Evolutionary conservation across 2,329 filamentous ascomycete species (phyloP), one percentile per base, ranked within the genome.

Genomic region (Colletotrichum lupini): DNA sequence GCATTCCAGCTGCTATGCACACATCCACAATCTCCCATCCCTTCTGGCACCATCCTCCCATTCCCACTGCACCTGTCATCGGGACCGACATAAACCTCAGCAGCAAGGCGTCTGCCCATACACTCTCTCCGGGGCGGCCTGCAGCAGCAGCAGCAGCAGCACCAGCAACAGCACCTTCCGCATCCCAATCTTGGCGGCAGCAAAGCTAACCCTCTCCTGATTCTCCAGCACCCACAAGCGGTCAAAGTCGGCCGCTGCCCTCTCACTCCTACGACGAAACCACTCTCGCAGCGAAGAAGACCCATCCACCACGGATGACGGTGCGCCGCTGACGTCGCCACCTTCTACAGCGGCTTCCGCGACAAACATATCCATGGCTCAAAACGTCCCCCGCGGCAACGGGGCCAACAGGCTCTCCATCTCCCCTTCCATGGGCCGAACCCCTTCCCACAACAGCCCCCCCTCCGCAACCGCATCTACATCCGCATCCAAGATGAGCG

Each of bases 201-300:
- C 19, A 22, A 52, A 35, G 60, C 63, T 66, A 64, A 73, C 60
- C 32, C 69, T 74, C 68, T 74, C 68, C 60, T 73, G 72, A 66
- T 57, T 63, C 53, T 63, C 53, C 74, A 84, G 81, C 75, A 78
- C 79, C 75, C 88, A 89, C 78, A 88, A 86, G 82, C 87, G 86
- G 74, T 88, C 89, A 69, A 91, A 87, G 80, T 90, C 85, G 64
- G 77, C 86, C 53, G 84, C 84, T 63, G 85, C 87, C 59, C 81
- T 90, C 76, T 84, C 88, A 80, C 79, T 92, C 79, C 81, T 92
- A 80, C 84, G 88, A 74, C 86, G 88, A 75, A 88, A 84, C 77
- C 86, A 88, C 67, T 82, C 81, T 75, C 83, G 84, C 75, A 84
- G 85, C 77, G 85, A 88, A 79, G 87, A 89, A 77, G 88, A 89